Conservation (phyloP, 2,329 filamentous ascomycete genomes). For the Parafenestella ontariensis region DNA sequence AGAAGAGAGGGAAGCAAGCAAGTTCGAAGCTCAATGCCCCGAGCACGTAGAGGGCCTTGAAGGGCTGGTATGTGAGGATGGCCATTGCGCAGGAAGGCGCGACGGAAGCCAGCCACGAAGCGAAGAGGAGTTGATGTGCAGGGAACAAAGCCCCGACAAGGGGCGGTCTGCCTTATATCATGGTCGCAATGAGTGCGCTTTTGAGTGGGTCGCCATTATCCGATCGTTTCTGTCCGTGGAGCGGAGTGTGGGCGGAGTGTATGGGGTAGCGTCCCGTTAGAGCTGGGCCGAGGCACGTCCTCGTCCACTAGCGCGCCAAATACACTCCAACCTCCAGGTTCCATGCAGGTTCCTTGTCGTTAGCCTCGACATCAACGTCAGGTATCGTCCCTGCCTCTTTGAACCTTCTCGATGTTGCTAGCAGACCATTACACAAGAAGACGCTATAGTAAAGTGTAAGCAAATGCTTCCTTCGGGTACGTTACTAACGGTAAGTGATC, state of each 20-base stretch:
- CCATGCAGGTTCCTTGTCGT: too few relatives aligned
- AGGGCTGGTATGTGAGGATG: slow-evolving; percentile 45
- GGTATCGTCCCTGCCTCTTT: too few relatives aligned
- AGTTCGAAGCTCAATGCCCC: slow-evolving; percentile 45
- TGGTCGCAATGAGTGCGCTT: neutral
- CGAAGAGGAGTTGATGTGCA: neutral
- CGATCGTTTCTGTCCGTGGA: too few relatives aligned
- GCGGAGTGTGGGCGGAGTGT: too few relatives aligned
- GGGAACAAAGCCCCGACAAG: neutral
- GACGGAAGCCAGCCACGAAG: neutral
- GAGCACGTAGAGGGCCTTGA: slow-evolving; percentile 51
- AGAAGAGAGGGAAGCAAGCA: slow-evolving; percentile 49
- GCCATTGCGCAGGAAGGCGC: slow-evolving; percentile 6
- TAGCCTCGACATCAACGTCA: too few relatives aligned
- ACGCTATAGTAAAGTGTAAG: too few relatives aligned
- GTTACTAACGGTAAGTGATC: too few relatives aligned
- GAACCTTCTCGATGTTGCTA: too few relatives aligned
- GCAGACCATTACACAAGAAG: too few relatives aligned
- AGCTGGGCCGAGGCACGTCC: neutral
- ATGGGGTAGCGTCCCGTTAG: neutral
- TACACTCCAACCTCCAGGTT: neutral
- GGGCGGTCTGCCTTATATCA: neutral
- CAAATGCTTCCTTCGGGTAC: too few relatives aligned
- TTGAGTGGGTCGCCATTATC: neutral
- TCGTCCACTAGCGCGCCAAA: neutral